Evolutionary conservation across 768 basidiomycete species (phyloP).

Genomic region (Gymnopilus dilepis): DNA sequence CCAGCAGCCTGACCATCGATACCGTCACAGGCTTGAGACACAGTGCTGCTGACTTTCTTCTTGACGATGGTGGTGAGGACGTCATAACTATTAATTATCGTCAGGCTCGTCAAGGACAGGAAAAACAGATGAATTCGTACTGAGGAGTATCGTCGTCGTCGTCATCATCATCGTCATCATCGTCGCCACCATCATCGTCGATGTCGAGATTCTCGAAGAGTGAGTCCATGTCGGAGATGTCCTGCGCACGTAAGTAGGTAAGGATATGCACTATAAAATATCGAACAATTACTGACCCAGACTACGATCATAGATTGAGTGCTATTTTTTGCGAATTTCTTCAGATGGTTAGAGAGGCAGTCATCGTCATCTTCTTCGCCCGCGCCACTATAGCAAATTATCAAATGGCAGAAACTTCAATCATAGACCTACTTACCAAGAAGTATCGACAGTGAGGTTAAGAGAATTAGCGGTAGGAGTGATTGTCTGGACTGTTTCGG

Average conservation of each 20-base stretch:
- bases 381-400: slow-evolving; percentile 13
- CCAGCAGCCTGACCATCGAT: slow-evolving; percentile 32
- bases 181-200: slow-evolving; percentile 20
- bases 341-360: slow-evolving; percentile 25
- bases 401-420: background rate
- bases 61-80: slow-evolving; percentile 25
- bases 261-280: background rate
- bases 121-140: slow-evolving; percentile 13
- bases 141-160: slow-evolving; percentile 26
- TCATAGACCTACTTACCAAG: slow-evolving; percentile 17
- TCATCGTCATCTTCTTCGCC: slow-evolving; percentile 24
- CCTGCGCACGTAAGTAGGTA: background rate
- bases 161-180: slow-evolving; percentile 25
- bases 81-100: slow-evolving; percentile 17
- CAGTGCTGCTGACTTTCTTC: slow-evolving; percentile 17
- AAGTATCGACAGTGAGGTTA: slow-evolving; percentile 20
- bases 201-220: slow-evolving; percentile 28
- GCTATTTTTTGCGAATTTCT: slow-evolving; percentile 24
- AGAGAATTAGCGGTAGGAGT: slow-evolving; percentile 24
- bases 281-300: slow-evolving; percentile 22
- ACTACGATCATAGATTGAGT: slow-evolving; percentile 26
- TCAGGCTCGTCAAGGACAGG: background rate
- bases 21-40: slow-evolving; percentile 28
- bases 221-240: slow-evolving; percentile 22
- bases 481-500: slow-evolving; percentile 23